Evolutionary conservation across 495 filamentous ascomycete genomes (phyloP).

Genomic region (Xylaria scruposa): DNA sequence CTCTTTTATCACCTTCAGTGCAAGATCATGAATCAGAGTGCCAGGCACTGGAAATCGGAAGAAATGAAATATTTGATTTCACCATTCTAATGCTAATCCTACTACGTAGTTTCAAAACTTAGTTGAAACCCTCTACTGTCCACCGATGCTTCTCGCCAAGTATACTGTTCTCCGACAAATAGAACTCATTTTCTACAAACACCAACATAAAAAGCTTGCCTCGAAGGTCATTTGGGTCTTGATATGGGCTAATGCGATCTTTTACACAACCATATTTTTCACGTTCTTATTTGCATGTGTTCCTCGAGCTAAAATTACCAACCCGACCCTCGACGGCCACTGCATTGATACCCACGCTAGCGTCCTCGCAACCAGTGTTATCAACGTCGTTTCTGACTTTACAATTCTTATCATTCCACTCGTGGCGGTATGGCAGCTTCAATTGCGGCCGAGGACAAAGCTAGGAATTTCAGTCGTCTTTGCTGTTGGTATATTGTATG

Average conservation of each 20-base stretch:
- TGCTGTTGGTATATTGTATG: slow-evolving; percentile 41
- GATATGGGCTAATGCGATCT: slow-evolving; percentile 27
- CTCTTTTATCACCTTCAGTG: not conserved
- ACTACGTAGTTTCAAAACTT: slow-evolving; percentile 10
- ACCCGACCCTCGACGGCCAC: slow-evolving; percentile 35
- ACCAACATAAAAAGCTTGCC: slow-evolving; percentile 20
- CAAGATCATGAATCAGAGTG: not conserved
- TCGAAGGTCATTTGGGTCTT: slow-evolving; percentile 20
- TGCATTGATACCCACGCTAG: slow-evolving; percentile 56
- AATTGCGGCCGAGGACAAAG: slow-evolving; percentile 41
- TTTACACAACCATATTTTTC: slow-evolving; percentile 30
- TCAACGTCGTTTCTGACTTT: slow-evolving; percentile 51
- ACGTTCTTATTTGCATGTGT: slow-evolving; percentile 30
- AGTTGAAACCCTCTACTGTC: slow-evolving; percentile 19
- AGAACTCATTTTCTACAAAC: slow-evolving; percentile 24
- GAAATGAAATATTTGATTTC: not conserved
- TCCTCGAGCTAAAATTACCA: slow-evolving; percentile 30
- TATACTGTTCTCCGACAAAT: slow-evolving; percentile 26
- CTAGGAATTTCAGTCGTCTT: slow-evolving; percentile 38
- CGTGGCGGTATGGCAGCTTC: slow-evolving; percentile 41
- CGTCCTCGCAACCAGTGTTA: slow-evolving; percentile 47
- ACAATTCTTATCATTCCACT: slow-evolving; percentile 46
- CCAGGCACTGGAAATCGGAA: not conserved
- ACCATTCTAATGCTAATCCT: not conserved
- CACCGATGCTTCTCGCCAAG: slow-evolving; percentile 27